These are phyloP conservation scores for Penicillium simplicissimum DNA, from an alignment of 495 filamentous ascomycete genomes.

Conservation along the genomic window DNA sequence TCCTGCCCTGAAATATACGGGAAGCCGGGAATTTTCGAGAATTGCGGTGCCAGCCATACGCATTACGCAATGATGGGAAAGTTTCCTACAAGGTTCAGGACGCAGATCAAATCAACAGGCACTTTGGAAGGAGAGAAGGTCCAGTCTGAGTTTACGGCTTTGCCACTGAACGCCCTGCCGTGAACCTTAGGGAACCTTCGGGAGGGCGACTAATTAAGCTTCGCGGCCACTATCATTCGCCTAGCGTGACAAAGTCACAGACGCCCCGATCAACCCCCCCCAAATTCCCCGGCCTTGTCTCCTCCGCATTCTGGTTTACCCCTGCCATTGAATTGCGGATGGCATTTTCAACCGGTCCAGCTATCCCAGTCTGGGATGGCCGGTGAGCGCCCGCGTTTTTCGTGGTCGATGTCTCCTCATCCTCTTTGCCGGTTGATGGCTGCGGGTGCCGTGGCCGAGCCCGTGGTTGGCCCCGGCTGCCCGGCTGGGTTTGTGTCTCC, in stretches of 20 bases:
- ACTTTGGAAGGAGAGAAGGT: background rate
- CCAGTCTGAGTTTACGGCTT: background rate
- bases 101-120: background rate
- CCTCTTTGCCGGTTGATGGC: constrained; percentile 1
- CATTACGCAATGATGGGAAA: background rate
- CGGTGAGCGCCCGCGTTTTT: constrained; percentile 18
- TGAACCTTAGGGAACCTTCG: background rate
- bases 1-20: constrained; percentile 11
- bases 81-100: background rate
- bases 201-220: constrained; percentile 14
- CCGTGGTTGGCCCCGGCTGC: constrained; percentile 12
- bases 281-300: constrained; percentile 20
- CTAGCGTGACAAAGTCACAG: background rate
- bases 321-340: constrained; percentile 3
- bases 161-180: constrained; percentile 1
- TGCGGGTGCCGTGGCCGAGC: constrained; percentile 3
- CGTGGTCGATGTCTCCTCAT: constrained; percentile 1
- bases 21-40: constrained; percentile 30
- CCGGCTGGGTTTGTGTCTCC: constrained; percentile 2
- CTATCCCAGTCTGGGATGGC: constrained; percentile 13
- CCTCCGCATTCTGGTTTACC: constrained; percentile 23
- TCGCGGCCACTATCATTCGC: constrained; percentile 15
- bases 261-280: constrained; percentile 15
- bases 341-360: constrained; percentile 7
- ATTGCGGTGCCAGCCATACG: constrained; percentile 3